Percentiles rank a stretch among this genome's conserved stretches.
phyloP scores from a whole-genome alignment of 1,139 yeast species.

The Sugiyamaella paludigena region DNA sequence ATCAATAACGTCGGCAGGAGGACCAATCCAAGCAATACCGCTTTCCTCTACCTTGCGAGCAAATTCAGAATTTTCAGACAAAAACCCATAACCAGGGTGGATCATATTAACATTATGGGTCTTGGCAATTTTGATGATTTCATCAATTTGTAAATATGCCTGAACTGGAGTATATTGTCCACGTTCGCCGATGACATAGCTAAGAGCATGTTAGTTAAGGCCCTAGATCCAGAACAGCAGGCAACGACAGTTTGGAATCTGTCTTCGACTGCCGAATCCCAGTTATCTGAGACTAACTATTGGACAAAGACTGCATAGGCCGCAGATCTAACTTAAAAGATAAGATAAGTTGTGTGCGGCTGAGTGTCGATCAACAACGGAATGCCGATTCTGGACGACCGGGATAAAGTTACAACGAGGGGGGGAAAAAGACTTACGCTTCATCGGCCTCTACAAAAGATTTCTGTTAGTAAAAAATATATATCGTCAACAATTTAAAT shows the following conservation, averaged over 20 bases:
- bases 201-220: slow-evolving; percentile 6
- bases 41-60: slow-evolving; percentile 88
- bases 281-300: too few species aligned
- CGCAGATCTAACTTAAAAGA: neutral
- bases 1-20: slow-evolving; percentile 82
- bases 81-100: slow-evolving; percentile 98
- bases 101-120: slow-evolving; percentile 89
- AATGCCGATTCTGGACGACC: neutral
- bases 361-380: too few species aligned
- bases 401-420: neutral
- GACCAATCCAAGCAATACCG: slow-evolving; percentile 97
- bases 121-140: slow-evolving; percentile 86
- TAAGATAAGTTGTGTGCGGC: neutral
- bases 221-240: too few species aligned
- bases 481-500: slow-evolving; percentile 4
- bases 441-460: slow-evolving; percentile 38
- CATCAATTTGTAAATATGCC: slow-evolving; percentile 94
- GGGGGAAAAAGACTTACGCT: slow-evolving; percentile 28
- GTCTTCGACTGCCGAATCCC: too few species aligned
- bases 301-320: too few species aligned
- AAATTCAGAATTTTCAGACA: slow-evolving; percentile 91
- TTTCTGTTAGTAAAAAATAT: slow-evolving; percentile 1
- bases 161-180: slow-evolving; percentile 95
- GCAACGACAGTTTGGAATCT: too few species aligned
- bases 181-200: slow-evolving; percentile 80